phyloP scores from a whole-genome alignment of 2,329 filamentous ascomycete genomes.

The Rugonectria rugulosa region DNA sequence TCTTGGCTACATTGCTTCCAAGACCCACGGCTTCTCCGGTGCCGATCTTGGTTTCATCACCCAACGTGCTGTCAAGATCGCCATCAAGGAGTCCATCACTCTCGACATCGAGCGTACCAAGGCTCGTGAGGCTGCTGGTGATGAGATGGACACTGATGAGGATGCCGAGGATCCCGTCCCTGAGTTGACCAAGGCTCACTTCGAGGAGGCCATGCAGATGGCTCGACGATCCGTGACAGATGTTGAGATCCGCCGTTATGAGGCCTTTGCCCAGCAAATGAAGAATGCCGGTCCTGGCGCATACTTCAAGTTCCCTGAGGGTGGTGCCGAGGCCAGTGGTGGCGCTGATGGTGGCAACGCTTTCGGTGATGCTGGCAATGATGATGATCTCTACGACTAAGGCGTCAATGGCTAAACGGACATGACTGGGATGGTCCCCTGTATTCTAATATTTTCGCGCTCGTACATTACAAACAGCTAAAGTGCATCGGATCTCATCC shows the following conservation, averaged over 20 bases:
- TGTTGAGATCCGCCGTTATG: constrained; percentile 97
- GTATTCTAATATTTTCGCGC: constrained; percentile 57
- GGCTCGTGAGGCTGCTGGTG: constrained; percentile 84
- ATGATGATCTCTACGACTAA: constrained; percentile 98
- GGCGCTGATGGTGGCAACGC: constrained; percentile 65
- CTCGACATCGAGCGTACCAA: constrained; percentile 89
- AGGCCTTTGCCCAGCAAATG: constrained; percentile 98
- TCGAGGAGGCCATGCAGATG: constrained; percentile 97
- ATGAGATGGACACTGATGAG: constrained; percentile 75
- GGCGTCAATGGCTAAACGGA: constrained; percentile 29
- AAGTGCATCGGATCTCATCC: constrained; percentile 32
- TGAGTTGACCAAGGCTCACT: constrained; percentile 94
- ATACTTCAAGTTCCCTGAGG: constrained; percentile 96
- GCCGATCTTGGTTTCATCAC: constrained; percentile 99
- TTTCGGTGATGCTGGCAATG: constrained; percentile 88
- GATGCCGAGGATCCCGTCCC: constrained; percentile 92
- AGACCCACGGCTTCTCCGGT: constrained; percentile 99
- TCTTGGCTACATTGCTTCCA: constrained; percentile 88
- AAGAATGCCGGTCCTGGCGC: constrained; percentile 96
- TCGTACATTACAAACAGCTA: constrained; percentile 39
- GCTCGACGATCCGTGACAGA: constrained; percentile 94
- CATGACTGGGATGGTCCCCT: constrained; percentile 40
- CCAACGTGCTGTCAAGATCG: constrained; percentile 98
- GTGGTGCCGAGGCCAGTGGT: constrained; percentile 70
- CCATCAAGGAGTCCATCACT: constrained; percentile 96